Percentiles rank a stretch among this genome's conserved stretches.
These are phyloP conservation scores for Purpureocillium lavendulum DNA, from an alignment of 2,329 filamentous ascomycete genomes.

Conservation along the genomic window DNA sequence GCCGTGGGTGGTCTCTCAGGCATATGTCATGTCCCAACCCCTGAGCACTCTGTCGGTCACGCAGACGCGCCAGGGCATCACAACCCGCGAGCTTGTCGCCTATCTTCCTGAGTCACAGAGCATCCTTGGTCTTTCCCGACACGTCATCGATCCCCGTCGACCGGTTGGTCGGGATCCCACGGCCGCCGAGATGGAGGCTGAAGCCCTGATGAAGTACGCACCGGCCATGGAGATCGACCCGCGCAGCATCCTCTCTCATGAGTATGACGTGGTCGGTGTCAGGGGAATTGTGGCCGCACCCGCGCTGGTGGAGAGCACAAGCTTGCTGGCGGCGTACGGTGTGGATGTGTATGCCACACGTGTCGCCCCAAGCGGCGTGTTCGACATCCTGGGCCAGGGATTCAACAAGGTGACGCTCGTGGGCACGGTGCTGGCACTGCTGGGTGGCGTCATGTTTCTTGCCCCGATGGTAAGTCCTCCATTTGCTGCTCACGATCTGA, in stretches of 20 bases:
- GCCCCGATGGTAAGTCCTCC: constrained; percentile 76
- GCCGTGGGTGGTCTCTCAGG: constrained; percentile 71
- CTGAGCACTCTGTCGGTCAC: constrained; percentile 76
- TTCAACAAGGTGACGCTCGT: constrained; percentile 88
- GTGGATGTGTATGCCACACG: constrained; percentile 82
- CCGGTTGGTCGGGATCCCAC: constrained; percentile 80
- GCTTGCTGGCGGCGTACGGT: constrained; percentile 80
- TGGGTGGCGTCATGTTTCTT: constrained; percentile 66
- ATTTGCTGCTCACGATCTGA: constrained; percentile 1
- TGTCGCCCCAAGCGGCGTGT: constrained; percentile 78
- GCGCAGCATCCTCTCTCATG: constrained; percentile 70
- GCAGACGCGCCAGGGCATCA: constrained; percentile 86
- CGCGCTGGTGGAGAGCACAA: constrained; percentile 84
- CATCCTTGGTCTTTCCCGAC: constrained; percentile 71
- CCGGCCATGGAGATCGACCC: constrained; percentile 79
- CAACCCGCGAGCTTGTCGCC: constrained; percentile 71
- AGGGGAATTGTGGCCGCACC: constrained; percentile 65
- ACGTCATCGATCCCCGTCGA: constrained; percentile 74
- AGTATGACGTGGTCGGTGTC: constrained; percentile 72
- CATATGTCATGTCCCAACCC: constrained; percentile 72
- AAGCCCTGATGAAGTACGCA: constrained; percentile 70
- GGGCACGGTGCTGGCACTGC: constrained; percentile 72
- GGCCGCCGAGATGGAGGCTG: constrained; percentile 63
- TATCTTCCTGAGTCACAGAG: constrained; percentile 65
- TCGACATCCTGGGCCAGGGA: constrained; percentile 86